Percentiles rank a stretch among this genome's conserved stretches.
Conservation (phyloP, 257 asterid genomes). For the Solanum gandarillasii region DNA sequence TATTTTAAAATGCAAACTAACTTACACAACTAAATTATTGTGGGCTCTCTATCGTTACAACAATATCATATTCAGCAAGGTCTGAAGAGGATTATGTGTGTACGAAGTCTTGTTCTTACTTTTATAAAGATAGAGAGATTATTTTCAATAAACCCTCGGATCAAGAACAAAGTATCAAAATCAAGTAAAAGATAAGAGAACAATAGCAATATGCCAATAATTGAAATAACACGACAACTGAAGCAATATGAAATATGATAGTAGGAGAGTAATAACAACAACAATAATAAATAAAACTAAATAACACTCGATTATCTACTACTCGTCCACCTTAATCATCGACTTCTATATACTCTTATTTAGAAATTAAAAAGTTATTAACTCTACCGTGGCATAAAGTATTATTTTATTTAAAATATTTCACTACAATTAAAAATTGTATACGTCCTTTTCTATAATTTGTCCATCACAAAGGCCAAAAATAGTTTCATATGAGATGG, state of each 20-base stretch:
- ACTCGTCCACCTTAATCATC: neutral
- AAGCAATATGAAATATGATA: too few species aligned
- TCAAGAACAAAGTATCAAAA: neutral
- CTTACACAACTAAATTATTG: neutral
- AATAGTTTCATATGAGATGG: neutral
- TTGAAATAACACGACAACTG: too few species aligned
- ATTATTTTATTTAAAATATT: neutral
- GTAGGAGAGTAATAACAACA: neutral
- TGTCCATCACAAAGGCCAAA: neutral
- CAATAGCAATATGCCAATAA: neutral
- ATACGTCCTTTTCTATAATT: neutral
- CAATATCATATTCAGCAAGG: neutral
- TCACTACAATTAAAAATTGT: neutral
- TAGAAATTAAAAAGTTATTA: neutral
- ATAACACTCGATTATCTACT: neutral
- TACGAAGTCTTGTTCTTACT: neutral
- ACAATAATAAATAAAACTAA: neutral
- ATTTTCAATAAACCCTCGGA: neutral
- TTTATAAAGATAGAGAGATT: fast-evolving
- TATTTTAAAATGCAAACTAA: neutral
- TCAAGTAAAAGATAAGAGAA: neutral
- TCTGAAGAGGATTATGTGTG: neutral
- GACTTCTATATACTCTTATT: neutral
- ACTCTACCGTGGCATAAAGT: neutral
- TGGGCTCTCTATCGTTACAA: neutral